Evolutionary conservation across 805 yeast species (phyloP).

Genomic region (Yarrowia sp.): DNA sequence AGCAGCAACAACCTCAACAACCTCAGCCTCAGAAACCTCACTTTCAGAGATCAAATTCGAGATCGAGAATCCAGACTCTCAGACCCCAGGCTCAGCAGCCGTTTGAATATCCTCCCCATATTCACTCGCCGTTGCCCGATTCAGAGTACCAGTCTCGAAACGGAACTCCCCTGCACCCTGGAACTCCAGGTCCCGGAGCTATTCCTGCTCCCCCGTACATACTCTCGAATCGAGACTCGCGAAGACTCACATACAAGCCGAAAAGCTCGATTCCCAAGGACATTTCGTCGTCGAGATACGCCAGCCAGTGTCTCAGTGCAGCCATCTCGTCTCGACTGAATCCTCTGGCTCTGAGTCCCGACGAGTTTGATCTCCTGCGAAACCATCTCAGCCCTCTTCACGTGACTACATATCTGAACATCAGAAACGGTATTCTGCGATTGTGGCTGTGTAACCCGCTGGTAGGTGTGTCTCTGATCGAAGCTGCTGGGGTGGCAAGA

Average conservation of each 20-base stretch:
- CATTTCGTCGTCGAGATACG: conserved; percentile 49
- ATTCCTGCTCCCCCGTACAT: conserved; percentile 44
- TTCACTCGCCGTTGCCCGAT: conserved; percentile 37
- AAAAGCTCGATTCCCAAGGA: conserved; percentile 53
- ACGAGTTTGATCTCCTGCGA: conserved; percentile 51
- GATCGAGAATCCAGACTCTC: conserved; percentile 32
- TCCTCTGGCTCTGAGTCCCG: conserved; percentile 51
- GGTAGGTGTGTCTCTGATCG: conserved; percentile 52
- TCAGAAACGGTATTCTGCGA: conserved; percentile 54
- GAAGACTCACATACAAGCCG: conserved; percentile 48
- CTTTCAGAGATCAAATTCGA: conserved; percentile 17
- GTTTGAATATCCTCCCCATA: conserved; percentile 28
- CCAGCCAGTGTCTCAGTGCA: conserved; percentile 53
- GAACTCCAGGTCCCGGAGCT: conserved; percentile 41
- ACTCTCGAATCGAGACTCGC: conserved; percentile 42
- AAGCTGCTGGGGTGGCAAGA: conserved; percentile 55
- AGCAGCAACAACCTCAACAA: conserved; percentile 34
- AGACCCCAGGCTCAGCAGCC: conserved; percentile 36
- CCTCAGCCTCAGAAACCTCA: conserved; percentile 34
- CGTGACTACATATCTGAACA: conserved; percentile 54
- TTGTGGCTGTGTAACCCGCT: conserved; percentile 55
- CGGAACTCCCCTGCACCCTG: conserved; percentile 9
- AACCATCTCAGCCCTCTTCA: conserved; percentile 50
- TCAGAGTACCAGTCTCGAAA: conserved; percentile 37
- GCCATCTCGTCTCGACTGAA: conserved; percentile 53